These are phyloP conservation scores for Pleurotus tuoliensis DNA, from an alignment of 768 basidiomycete species.

Conservation along the genomic window DNA sequence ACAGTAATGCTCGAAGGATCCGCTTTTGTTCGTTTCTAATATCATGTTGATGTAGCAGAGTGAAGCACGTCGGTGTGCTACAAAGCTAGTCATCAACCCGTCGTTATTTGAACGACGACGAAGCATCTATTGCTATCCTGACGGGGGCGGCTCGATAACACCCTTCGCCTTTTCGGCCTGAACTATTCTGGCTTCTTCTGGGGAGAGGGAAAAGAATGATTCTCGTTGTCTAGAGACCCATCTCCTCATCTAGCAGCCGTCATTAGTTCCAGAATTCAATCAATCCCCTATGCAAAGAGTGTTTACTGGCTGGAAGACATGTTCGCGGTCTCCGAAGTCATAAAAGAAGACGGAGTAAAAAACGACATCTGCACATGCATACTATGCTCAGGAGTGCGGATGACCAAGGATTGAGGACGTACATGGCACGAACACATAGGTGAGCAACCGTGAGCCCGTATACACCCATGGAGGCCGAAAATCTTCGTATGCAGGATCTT, in stretches of 20 bases:
- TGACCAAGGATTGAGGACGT: slow-evolving; percentile 12
- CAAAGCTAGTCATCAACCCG: too few species aligned
- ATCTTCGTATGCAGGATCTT: slow-evolving; percentile 28
- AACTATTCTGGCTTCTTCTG: slow-evolving; percentile 47
- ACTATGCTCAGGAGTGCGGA: background rate
- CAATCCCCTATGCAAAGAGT: too few species aligned
- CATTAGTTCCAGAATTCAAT: too few species aligned
- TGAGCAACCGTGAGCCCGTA: slow-evolving; percentile 43
- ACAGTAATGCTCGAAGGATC: too few species aligned
- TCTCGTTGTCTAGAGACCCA: slow-evolving; percentile 50
- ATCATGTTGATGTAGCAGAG: too few species aligned
- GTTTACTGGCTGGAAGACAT: slow-evolving; percentile 65
- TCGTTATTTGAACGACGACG: too few species aligned
- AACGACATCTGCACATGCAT: slow-evolving; percentile 36
- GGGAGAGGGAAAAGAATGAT: slow-evolving; percentile 54
- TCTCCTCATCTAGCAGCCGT: slow-evolving; percentile 42
- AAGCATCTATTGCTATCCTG: too few species aligned
- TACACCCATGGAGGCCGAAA: slow-evolving; percentile 64
- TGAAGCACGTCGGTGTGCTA: too few species aligned
- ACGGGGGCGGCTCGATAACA: too few species aligned
- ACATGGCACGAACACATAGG: slow-evolving; percentile 57
- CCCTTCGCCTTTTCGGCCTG: slow-evolving; percentile 1
- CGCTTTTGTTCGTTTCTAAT: too few species aligned
- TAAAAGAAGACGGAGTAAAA: slow-evolving; percentile 58
- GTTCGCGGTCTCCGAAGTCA: slow-evolving; percentile 69